Percentiles rank a stretch among this genome's conserved stretches.
phyloP scores from a whole-genome alignment of 805 yeast genomes.

The Candida arabinofermentans region DNA sequence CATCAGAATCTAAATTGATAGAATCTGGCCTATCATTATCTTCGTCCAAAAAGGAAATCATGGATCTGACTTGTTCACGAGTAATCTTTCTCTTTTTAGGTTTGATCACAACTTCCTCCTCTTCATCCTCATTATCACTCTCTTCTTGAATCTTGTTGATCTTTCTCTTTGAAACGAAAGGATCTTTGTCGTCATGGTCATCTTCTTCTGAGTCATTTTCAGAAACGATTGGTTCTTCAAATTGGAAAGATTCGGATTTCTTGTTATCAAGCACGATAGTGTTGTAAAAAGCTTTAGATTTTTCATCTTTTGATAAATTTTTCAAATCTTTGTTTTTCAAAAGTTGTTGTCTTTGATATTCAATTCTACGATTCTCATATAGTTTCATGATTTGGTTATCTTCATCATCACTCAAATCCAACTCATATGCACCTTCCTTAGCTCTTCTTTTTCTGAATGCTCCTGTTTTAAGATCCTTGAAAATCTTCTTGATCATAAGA shows the following conservation, averaged over 20 bases:
- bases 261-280: conserved; percentile 44
- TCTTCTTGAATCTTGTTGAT: conserved; percentile 8
- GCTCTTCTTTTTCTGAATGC: conserved; percentile 58
- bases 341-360: conserved; percentile 46
- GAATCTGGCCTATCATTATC: conserved; percentile 28
- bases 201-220: conserved; percentile 20
- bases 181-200: conserved; percentile 23
- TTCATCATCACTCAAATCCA: conserved; percentile 73
- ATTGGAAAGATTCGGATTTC: conserved; percentile 12
- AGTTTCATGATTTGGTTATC: conserved; percentile 49
- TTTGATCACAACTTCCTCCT: conserved; percentile 14
- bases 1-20: conserved; percentile 33
- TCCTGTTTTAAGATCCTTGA: conserved; percentile 70
- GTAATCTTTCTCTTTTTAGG: conserved; percentile 33
- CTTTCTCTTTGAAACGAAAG: conserved; percentile 26
- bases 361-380: conserved; percentile 30
- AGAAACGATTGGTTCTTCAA: conserved; percentile 31
- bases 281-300: conserved; percentile 63
- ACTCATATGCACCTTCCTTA: conserved; percentile 46
- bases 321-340: conserved; percentile 40
- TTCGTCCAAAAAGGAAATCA: conserved; percentile 25
- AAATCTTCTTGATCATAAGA: conserved; percentile 58
- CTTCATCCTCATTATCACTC: conserved; percentile 21
- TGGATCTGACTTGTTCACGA: conserved; percentile 23
- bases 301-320: conserved; percentile 46